Evolutionary conservation across 192 early-diverging fungal genomes (phyloP).

Genomic region (Backusella westeae): DNA sequence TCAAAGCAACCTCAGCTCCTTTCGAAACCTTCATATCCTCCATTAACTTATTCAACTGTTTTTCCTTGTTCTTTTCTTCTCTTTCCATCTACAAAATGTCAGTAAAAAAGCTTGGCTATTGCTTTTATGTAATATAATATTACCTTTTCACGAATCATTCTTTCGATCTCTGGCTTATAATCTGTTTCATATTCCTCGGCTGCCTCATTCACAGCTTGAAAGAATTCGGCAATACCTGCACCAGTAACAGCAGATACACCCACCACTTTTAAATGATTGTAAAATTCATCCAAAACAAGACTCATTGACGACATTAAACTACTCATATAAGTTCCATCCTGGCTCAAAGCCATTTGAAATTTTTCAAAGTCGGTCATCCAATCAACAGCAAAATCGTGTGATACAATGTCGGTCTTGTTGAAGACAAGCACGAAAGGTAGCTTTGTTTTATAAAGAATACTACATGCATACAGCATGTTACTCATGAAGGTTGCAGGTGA

Average conservation of each 20-base stretch:
- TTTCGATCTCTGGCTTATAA: conserved; percentile 83
- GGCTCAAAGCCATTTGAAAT: conserved; percentile 84
- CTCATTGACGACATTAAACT: conserved; percentile 94
- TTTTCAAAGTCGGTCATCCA: conserved; percentile 98
- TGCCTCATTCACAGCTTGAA: conserved; percentile 79
- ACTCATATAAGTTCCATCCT: conserved; percentile 89
- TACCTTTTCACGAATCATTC: conserved; percentile 63
- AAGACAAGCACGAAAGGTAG: conserved; percentile 94
- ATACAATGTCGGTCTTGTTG: conserved; percentile 94
- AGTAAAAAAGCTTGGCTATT: background rate
- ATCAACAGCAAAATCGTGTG: conserved; percentile 84
- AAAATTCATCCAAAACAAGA: conserved; percentile 96
- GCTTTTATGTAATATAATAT: background rate
- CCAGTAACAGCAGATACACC: conserved; percentile 94
- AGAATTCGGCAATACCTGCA: conserved; percentile 86
- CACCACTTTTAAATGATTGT: conserved; percentile 74
- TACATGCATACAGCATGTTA: conserved; percentile 98
- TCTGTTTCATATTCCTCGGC: conserved; percentile 84
- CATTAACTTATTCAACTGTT: conserved; percentile 80
- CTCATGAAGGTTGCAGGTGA: conserved; percentile 96
- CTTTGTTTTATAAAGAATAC: conserved; percentile 97
- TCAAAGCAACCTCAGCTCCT: conserved; percentile 41
- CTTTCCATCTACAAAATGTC: conserved; percentile 46
- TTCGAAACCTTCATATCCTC: conserved; percentile 79
- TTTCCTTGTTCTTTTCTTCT: conserved; percentile 57